phyloP scores from a whole-genome alignment of 305 asterid species.

The Caryopteris hybrid region DNA sequence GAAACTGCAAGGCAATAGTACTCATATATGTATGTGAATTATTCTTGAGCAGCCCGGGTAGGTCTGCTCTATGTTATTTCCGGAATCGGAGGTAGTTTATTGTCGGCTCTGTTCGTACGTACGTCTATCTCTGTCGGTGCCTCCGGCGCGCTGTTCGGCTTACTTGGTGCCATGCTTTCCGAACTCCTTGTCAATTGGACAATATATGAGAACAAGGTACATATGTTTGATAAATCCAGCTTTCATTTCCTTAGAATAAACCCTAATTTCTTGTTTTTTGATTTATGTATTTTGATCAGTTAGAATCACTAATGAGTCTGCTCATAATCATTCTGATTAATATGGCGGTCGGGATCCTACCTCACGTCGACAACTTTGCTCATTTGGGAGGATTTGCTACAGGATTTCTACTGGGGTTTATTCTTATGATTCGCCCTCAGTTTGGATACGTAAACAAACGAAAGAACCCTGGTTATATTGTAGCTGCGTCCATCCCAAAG shows the following conservation, averaged over 20 bases:
- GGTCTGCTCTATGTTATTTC: constrained; percentile 59
- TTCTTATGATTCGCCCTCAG: constrained; percentile 82
- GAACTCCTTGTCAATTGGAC: constrained; percentile 90
- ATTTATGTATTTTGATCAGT: constrained; percentile 26
- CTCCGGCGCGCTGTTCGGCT: constrained; percentile 88
- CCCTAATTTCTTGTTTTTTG: background rate
- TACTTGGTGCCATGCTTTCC: constrained; percentile 94
- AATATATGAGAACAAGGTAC: constrained; percentile 81
- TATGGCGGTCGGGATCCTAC: constrained; percentile 87
- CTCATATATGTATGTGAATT: too few relatives aligned
- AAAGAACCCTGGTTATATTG: constrained; percentile 28
- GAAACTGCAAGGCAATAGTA: too few relatives aligned
- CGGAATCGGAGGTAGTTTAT: constrained; percentile 82
- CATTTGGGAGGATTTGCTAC: constrained; percentile 83
- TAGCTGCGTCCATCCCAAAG: constrained; percentile 43
- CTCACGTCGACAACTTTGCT: constrained; percentile 95
- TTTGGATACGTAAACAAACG: constrained; percentile 53
- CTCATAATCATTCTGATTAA: constrained; percentile 64
- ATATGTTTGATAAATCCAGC: too few relatives aligned
- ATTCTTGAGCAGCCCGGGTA: constrained; percentile 24
- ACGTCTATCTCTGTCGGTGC: constrained; percentile 82
- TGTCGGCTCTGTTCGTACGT: constrained; percentile 63
- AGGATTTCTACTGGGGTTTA: constrained; percentile 75
- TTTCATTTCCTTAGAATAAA: background rate
- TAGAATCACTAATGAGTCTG: constrained; percentile 58